phyloP scores from a whole-genome alignment of 2,329 filamentous ascomycete species.

The Teratosphaeria pseudoeucalypti region DNA sequence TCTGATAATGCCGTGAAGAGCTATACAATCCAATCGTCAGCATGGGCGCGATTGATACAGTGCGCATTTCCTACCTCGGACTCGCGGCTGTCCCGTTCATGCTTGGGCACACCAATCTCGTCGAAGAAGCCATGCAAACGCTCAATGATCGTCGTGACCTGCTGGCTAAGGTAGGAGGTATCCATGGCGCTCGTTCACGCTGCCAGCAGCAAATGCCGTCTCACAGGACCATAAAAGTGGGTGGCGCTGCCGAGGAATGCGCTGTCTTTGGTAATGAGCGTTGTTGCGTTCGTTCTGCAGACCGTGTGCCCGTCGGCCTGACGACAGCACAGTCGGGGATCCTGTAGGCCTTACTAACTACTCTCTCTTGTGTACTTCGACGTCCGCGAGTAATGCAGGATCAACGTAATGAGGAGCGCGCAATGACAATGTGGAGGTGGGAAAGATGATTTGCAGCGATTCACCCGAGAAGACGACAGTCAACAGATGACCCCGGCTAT shows the following conservation, averaged over 20 bases:
- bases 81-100: constrained; percentile 85
- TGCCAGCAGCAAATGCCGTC: constrained; percentile 20
- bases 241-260: constrained; percentile 10
- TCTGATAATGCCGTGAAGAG: constrained; percentile 87
- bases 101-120: constrained; percentile 87
- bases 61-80: constrained; percentile 55
- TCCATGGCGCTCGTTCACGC: constrained; percentile 51
- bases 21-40: constrained; percentile 34
- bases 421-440: background rate
- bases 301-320: background rate
- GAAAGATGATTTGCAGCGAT: background rate
- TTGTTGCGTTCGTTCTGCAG: background rate
- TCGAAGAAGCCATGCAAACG: constrained; percentile 93
- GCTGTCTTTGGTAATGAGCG: background rate
- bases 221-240: constrained; percentile 12
- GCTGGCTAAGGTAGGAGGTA: constrained; percentile 82
- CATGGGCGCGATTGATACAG: background rate
- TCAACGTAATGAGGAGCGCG: background rate
- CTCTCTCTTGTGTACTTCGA: background rate
- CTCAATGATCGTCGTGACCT: constrained; percentile 87
- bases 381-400: constrained; percentile 1
- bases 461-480: background rate
- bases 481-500: background rate
- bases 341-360: background rate
- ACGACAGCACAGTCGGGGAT: background rate